Conservation (phyloP, 2,329 filamentous ascomycete species). For the Neospermospora avenae region DNA sequence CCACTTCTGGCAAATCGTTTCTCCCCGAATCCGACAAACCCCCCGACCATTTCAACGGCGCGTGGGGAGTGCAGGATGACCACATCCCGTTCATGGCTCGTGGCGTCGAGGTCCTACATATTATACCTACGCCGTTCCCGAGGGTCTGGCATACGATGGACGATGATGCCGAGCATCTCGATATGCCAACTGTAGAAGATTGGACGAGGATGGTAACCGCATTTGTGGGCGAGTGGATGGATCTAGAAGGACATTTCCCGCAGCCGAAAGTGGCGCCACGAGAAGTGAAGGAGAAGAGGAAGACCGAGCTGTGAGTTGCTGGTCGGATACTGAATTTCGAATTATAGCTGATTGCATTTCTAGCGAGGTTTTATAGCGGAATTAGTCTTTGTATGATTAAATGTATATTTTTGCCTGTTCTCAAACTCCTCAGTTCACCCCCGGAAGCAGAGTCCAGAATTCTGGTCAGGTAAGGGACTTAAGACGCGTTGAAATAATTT, state of each 20-base stretch:
- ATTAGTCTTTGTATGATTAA: too few relatives aligned
- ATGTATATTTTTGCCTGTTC: too few relatives aligned
- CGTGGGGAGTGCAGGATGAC: constrained; percentile 71
- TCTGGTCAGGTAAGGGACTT: too few relatives aligned
- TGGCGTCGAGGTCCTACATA: constrained; percentile 83
- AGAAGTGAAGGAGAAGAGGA: constrained; percentile 22
- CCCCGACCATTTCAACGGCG: constrained; percentile 43
- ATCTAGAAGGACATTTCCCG: constrained; percentile 49
- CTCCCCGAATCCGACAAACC: constrained; percentile 61
- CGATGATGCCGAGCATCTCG: constrained; percentile 82
- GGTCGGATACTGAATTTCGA: not conserved
- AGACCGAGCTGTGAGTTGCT: constrained; percentile 35
- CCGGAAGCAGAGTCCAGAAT: too few relatives aligned
- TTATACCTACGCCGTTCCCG: constrained; percentile 85
- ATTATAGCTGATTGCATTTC: not conserved
- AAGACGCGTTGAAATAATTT: too few relatives aligned
- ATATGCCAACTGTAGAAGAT: constrained; percentile 75
- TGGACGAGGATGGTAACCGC: constrained; percentile 83
- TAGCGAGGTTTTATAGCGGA: not conserved
- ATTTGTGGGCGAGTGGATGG: constrained; percentile 91
- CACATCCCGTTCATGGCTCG: constrained; percentile 86
- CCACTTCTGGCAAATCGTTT: constrained; percentile 55
- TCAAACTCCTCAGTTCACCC: too few relatives aligned
- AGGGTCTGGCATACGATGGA: constrained; percentile 79
- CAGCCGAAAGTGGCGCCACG: constrained; percentile 6